A percentile compares a stretch with the other conserved stretches of the same genome.
Evolutionary conservation across 176 grass and related monocot species (phyloP).

Genomic region (Paspalum notatum): DNA sequence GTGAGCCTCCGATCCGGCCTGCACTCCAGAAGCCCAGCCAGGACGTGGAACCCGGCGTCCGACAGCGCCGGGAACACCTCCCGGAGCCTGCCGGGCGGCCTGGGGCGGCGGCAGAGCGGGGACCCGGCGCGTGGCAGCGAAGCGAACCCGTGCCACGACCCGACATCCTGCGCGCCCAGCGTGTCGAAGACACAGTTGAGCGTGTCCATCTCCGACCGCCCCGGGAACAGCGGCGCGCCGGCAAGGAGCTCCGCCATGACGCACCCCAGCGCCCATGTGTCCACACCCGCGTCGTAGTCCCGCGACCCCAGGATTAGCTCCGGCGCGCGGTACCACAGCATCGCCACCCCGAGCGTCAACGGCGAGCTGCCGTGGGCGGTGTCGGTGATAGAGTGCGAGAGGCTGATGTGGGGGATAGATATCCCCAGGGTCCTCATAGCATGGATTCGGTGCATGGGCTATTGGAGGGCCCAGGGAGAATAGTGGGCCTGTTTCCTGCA

Average conservation of each 20-base stretch:
- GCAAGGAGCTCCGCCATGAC: neutral
- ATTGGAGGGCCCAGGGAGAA: too few species aligned
- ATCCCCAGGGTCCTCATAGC: too few species aligned
- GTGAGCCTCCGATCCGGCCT: neutral
- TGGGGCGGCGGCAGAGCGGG: neutral
- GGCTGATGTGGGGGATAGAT: too few species aligned
- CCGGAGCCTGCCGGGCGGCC: neutral
- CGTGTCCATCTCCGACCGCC: conserved; percentile 8
- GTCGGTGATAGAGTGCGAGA: too few species aligned
- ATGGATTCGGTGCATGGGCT: too few species aligned
- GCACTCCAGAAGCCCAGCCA: neutral
- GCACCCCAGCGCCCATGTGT: conserved; percentile 18
- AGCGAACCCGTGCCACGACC: neutral
- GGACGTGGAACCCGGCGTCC: neutral
- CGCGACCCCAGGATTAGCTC: neutral
- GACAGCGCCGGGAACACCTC: neutral
- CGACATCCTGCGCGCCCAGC: neutral
- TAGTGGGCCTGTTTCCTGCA: too few species aligned
- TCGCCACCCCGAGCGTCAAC: neutral
- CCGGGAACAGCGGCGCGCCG: neutral
- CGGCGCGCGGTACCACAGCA: neutral
- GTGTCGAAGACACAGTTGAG: conserved; percentile 2
- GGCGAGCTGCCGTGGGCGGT: too few species aligned
- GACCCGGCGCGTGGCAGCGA: neutral
- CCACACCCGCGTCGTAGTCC: neutral